Conservation (phyloP, 495 filamentous ascomycete genomes). For the Parachaetomium inaequale region DNA sequence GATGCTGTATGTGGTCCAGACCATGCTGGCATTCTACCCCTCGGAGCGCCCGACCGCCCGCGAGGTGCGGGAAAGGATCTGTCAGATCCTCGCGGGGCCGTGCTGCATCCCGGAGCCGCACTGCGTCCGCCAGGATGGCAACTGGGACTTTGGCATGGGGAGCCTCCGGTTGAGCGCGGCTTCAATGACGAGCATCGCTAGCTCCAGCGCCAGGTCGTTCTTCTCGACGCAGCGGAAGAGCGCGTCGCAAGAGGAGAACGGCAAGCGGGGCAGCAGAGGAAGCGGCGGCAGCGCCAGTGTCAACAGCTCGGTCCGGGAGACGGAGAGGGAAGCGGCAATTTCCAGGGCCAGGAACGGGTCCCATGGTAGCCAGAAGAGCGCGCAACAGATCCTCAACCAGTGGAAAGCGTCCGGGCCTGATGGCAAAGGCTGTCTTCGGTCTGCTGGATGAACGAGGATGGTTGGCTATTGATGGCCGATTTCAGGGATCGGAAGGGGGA, state of each 20-base stretch:
- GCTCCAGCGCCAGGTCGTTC: not conserved
- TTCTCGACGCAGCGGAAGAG: constrained; percentile 23
- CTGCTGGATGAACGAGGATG: too few species aligned
- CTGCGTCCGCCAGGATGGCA: constrained; percentile 39
- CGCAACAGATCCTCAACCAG: constrained; percentile 12
- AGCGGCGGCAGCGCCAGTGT: constrained; percentile 6
- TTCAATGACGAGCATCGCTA: not conserved
- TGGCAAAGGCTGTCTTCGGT: too few species aligned
- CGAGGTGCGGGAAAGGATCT: constrained; percentile 44
- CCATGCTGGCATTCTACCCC: constrained; percentile 46
- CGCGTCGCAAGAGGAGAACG: constrained; percentile 6
- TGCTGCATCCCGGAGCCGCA: constrained; percentile 45
- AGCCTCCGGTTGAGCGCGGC: not conserved
- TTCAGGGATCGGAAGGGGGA: not conserved
- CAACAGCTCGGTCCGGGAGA: not conserved
- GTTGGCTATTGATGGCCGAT: too few species aligned
- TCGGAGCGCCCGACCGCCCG: constrained; percentile 44
- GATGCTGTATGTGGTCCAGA: constrained; percentile 45
- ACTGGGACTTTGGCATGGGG: not conserved
- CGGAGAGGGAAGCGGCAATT: constrained; percentile 2
- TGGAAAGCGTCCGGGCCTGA: constrained; percentile 47
- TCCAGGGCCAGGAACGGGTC: constrained; percentile 8
- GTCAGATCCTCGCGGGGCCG: constrained; percentile 44
- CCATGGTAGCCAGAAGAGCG: not conserved
- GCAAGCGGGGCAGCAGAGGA: constrained; percentile 19